phyloP scores from a whole-genome alignment of 2,329 filamentous ascomycete genomes.

The Lasiodiplodia gonubiensis region DNA sequence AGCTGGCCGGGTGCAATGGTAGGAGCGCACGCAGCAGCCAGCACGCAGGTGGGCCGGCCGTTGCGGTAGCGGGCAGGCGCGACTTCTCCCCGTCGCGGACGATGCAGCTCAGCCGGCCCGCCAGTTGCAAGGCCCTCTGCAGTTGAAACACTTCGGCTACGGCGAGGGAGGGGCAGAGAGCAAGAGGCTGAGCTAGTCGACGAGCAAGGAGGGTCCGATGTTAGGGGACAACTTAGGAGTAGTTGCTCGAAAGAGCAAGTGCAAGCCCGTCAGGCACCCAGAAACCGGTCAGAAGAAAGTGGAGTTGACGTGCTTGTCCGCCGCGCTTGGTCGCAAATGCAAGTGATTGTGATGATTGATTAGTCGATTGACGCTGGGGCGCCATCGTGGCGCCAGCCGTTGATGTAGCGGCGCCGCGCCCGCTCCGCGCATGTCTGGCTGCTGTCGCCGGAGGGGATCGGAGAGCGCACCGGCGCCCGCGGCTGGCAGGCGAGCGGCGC shows the following conservation, averaged over 20 bases:
- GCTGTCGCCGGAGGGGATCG: constrained; percentile 14
- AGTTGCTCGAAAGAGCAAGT: constrained; percentile 15
- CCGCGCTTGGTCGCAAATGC: constrained; percentile 14
- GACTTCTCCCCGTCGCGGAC: not conserved
- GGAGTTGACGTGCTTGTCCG: constrained; percentile 23
- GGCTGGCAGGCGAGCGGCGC: constrained; percentile 12
- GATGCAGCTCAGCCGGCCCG: not conserved
- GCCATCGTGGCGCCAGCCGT: constrained; percentile 25
- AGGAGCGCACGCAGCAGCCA: constrained; percentile 9
- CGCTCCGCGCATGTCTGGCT: constrained; percentile 24
- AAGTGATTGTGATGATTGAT: constrained; percentile 24
- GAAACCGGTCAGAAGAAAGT: constrained; percentile 27
- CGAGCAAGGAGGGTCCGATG: constrained; percentile 2
- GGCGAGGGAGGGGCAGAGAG: not conserved
- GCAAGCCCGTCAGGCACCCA: constrained; percentile 22
- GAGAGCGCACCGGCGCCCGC: constrained; percentile 12
- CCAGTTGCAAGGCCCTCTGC: constrained; percentile 7
- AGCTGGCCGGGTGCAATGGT: constrained; percentile 5
- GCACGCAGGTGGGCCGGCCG: not conserved
- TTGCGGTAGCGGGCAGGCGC: not conserved
- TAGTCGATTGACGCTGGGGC: constrained; percentile 22
- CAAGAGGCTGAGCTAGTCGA: constrained; percentile 8
- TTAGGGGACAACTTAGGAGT: constrained; percentile 13
- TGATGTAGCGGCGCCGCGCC: constrained; percentile 22
- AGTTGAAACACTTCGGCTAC: constrained; percentile 24